Evolutionary conservation across 805 yeast genomes (phyloP), one percentile per base, ranked within the genome.

Genomic region (Myxozyma melibiosi): DNA sequence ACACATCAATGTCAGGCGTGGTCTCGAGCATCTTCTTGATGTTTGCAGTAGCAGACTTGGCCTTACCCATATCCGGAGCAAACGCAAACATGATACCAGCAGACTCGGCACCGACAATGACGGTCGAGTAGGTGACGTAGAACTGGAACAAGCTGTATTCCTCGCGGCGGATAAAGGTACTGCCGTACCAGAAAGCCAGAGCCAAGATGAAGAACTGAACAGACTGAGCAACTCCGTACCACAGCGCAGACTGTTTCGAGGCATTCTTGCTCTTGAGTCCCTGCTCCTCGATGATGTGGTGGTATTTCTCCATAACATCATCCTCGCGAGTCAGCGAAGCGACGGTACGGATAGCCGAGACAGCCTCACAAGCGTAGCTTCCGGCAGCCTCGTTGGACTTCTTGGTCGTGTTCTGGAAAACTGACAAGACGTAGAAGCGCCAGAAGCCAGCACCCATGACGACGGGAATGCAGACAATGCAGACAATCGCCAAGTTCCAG

Each of bases 11-110:
- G 28, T 58, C 57, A 5, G 79, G 78, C 27, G 42, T 41, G n/a
- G 68, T 66, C 9, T 66, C 70, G 37, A 74, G 58, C 49, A 76
- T 41, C 22, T 69, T 62, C 52, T 67, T 63, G 27, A 75, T 65
- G 54, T 68, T 72, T 9, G 58, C 60, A 3, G 76, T 70, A 8
- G 76, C 76, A 11, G 67, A 66, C 31, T 65, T 68, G 24, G 78
- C 78, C 54, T 74, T 74, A 30, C 78, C 74, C 73, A 75, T 71
- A 49, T 75, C 77, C 3, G 79, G 77, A 1, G 78, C 73, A 54
- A 70, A 74, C 7, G 75, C 71, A 62, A 75, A 74, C 18, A 73
- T 49, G 24, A 66, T 56, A 31, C 78, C 79, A 11, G 78, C 78
- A 5, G 74, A 66, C 57, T 75, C 78, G 3, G 78, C 73, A 43